Base-by-base conservation (phyloP, 75 land plant species). In the Ceratopteris richardii region DNA sequence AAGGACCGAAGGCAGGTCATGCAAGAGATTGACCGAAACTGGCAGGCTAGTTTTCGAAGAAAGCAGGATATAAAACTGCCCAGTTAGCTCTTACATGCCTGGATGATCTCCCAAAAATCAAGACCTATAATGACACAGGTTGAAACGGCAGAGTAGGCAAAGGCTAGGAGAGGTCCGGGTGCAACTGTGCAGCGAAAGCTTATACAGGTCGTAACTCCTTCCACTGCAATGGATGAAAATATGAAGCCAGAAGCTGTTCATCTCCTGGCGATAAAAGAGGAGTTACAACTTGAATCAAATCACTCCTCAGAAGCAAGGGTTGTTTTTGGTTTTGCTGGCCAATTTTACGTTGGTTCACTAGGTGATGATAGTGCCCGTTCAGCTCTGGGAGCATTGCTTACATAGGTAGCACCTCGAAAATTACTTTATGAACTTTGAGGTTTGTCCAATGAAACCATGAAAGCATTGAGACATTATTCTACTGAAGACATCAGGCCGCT, bases 401-500 rank as follows among this genome's bases (percentile, higher is more conserved):
- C 85, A 74, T 94, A 92, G 66, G 86, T 92, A 21, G 81, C 86
- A 19, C 94, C 98, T 28, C 87, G 70, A 57, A 94, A 92, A 71
- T 57, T 88, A 16, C 56, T 92, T 23, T 82, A 74, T 82, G 98
- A 88, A 67, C 56, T 55, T 83, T 51, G 76, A 91, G 97, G 86
- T 27, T 62, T 92, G 17, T 82, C 94, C 13, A 66, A 64, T 65
- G 89, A 84, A 65, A 76, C 90, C 44, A 73, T 76, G 44, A 82
- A 70, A 65, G 78, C 81, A 16, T 75, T 92, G 0, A 73, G 59
- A 41, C 77, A 77, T 60, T 77, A 69, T 65, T 60, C 81, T 29
- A 56, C 50, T 21, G 57, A 75, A 60, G 93, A 87, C 20, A 60
- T 74, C 3, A 19, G 60, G 37, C 62, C 75, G 9, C 2, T 78